Base-by-base conservation (phyloP, 139 green algal genomes). In the Chlamydomonas schloesseri region DNA sequence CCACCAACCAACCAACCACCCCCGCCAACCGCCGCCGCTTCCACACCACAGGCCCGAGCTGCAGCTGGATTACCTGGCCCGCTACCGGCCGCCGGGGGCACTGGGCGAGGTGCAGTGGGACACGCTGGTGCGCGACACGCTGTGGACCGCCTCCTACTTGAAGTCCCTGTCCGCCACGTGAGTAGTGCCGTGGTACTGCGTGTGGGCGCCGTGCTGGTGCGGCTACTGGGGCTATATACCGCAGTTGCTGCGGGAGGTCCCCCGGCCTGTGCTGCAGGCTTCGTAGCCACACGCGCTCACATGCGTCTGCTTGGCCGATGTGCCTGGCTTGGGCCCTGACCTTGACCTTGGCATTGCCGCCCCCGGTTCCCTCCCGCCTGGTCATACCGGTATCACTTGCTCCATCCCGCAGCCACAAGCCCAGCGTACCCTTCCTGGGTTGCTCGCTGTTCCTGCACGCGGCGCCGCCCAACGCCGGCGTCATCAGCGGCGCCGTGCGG, bases 31-130 rank as follows among this genome's bases (percentile, higher is more conserved):
- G 1, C 70, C 37, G 9, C 42, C n/a, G 3, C 34, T 1, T 3
- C 36, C 70, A 29, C 14, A 11, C 67, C 20, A 31, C 70, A 90
- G 90, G 62, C 87, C 91, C 71, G 89, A 92, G 18, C 87, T 82
- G 8, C 94, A 97, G 91, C 87, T 97, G 53, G 94, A 97, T 29
- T 88, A 84, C n/a, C 36, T 97, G 46, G 88, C 90, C 18, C 73
- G 50, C 20, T 94, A 95, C 87, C 73, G 81, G 26, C 91, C 93
- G 0, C 13, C 60, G 18, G 23, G 24, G 0, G 58, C 83, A 26
- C 24, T 42, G 11, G 14, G 17, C 37, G 71, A 46, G n/a, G 5
- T 74, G 78, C 60, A 72, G 17, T 94, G 91, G 91, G 91, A 94
- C 73, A 36, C 36, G 83, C 24, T 24, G 47, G 60, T 89, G 29